Evolutionary conservation across 2,329 filamentous ascomycete genomes (phyloP), one percentile per base, ranked within the genome.

Genomic region (Onygenales sp.): DNA sequence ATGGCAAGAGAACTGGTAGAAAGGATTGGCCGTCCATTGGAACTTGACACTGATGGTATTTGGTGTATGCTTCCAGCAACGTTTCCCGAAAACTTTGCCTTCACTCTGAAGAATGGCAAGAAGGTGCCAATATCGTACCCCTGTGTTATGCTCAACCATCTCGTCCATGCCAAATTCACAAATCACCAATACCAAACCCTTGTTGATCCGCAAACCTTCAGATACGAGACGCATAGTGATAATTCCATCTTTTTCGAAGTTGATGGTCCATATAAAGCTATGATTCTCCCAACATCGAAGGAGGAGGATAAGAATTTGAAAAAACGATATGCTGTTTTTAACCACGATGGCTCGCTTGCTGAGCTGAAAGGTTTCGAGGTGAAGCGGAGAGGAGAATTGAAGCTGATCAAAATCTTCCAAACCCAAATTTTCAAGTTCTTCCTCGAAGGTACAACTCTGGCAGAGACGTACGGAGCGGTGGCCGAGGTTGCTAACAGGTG

Each of bases 231-330:
- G 0, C 88, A 95, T 68, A 97, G 92, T 74, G 93, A 98, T 66
- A 98, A 98, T 70, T 93, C 91, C 36, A 98, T 98, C 69, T 98
- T 98, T 75, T 98, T 98, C 73, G 93, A 98, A 70, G 93, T 98
- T 48, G 93, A 98, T 63, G 93, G 93, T 4, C 93, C 93, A 0
- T 98, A 98, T 77, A 91, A 83, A 67, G 93, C 93, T 58, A 98
- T 98, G 93, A 85, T 98, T 56, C 71, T 98, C 58, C 93, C 93
- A 2, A 97, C 93, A 0, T 97, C 92, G 0, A 97, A 98, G 67
- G 93, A 98, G 67, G 93, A 97, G 70, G 92, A 97, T 74, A 98
- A 97, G 77, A 98, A 98, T 70, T 77, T 98, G 80, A 98, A 98
- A 76, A 98, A 98, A 74, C 84, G 93, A 65, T 98, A 98, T 67